phyloP scores from a whole-genome alignment of 2,329 filamentous ascomycete species.

The Penicillium sclerotiorum region DNA sequence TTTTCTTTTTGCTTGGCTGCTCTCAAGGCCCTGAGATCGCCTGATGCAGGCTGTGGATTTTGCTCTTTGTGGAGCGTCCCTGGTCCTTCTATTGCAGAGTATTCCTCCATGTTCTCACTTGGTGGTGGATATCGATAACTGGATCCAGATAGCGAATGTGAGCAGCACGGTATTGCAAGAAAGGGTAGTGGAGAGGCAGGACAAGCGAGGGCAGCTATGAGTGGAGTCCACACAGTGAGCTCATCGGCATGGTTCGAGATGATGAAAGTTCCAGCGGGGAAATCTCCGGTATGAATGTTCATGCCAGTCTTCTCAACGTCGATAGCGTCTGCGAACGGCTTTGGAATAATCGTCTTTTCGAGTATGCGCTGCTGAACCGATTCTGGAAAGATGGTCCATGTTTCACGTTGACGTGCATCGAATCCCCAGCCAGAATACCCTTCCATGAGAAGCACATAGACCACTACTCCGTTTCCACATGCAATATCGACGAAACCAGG shows the following conservation, averaged over 20 bases:
- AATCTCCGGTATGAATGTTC: constrained; percentile 58
- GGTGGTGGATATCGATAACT: constrained; percentile 60
- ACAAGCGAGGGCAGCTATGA: constrained; percentile 68
- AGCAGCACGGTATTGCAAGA: constrained; percentile 93
- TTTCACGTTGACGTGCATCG: constrained; percentile 82
- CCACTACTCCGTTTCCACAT: constrained; percentile 90
- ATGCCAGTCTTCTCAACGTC: constrained; percentile 17
- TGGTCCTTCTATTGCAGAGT: constrained; percentile 21
- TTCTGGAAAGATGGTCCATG: constrained; percentile 73
- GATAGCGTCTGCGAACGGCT: constrained; percentile 43
- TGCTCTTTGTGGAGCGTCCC: constrained; percentile 44
- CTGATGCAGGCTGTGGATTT: constrained; percentile 36
- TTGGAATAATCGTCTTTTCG: constrained; percentile 64
- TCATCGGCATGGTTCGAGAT: constrained; percentile 98
- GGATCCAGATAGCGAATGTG: constrained; percentile 77
- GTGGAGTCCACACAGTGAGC: constrained; percentile 91
- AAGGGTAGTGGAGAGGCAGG: constrained; percentile 70
- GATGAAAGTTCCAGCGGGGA: constrained; percentile 78
- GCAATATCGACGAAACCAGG: constrained; percentile 95
- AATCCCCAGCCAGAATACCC: constrained; percentile 88
- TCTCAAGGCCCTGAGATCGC: constrained; percentile 45
- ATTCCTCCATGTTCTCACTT: constrained; percentile 10
- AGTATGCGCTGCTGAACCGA: constrained; percentile 54
- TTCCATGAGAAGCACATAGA: constrained; percentile 77
- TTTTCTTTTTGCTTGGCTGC: constrained; percentile 35